Conservation (phyloP, 192 early-diverging fungal species). For the Fimicolochytrium jonesii region DNA sequence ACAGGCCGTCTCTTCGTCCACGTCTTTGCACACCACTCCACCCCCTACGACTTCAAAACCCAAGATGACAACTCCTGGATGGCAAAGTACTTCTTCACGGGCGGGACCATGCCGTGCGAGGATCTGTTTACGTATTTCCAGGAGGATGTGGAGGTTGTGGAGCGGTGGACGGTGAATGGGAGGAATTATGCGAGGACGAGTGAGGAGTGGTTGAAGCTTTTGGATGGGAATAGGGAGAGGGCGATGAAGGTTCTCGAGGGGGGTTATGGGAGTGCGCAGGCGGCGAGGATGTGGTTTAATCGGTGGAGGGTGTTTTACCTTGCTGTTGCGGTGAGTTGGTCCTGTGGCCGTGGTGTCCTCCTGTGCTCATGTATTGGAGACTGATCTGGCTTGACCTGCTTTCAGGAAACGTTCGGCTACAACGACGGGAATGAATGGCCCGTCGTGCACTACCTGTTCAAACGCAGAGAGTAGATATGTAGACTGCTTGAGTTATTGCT, state of each 20-base stretch:
- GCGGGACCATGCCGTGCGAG: constrained; percentile 46
- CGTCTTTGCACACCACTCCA: constrained; percentile 49
- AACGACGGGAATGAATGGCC: constrained; percentile 55
- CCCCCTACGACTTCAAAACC: constrained; percentile 58
- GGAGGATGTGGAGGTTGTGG: constrained; percentile 43
- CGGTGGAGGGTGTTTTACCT: constrained; percentile 65
- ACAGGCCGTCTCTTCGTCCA: constrained; percentile 62
- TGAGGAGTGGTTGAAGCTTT: constrained; percentile 49
- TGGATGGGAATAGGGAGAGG: constrained; percentile 45
- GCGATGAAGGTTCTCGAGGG: constrained; percentile 38
- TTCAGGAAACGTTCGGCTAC: constrained; percentile 50
- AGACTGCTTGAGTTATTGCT: no score
- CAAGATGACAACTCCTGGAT: constrained; percentile 49
- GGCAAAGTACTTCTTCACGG: constrained; percentile 64
- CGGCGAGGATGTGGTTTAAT: constrained; percentile 53
- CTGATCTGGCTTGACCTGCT: neutral
- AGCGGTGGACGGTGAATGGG: constrained; percentile 61
- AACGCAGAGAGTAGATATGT: no score
- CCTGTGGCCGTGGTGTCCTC: neutral
- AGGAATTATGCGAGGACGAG: constrained; percentile 52
- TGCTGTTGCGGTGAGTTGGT: constrained; percentile 33
- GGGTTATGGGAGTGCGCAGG: constrained; percentile 45
- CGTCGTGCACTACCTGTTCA: constrained; percentile 62
- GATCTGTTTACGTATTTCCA: constrained; percentile 64
- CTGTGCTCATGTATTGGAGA: neutral